A percentile compares a stretch with the other conserved stretches of the same genome.
phyloP scores from a whole-genome alignment of 1,139 yeast species.

The Sugiyamaella sp. region DNA sequence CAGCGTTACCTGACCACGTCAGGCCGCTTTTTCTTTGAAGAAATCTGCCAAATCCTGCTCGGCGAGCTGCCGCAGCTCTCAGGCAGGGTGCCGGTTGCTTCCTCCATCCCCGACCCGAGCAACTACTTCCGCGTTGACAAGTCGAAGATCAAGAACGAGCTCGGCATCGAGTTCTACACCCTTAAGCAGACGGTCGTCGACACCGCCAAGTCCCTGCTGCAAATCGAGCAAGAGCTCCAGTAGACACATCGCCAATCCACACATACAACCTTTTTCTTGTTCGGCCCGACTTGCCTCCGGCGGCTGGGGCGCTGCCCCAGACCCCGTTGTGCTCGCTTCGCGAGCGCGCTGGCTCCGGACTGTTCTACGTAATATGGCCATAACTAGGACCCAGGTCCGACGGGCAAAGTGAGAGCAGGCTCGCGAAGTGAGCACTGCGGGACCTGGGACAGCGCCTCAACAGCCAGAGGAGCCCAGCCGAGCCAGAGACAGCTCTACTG shows the following conservation, averaged over 20 bases:
- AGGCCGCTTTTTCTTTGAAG: constrained; percentile 43
- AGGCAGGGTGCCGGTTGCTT: constrained; percentile 37
- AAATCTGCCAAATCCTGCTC: constrained; percentile 44
- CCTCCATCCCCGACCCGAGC: background rate
- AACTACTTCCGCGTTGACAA: constrained; percentile 9
- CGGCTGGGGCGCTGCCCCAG: constrained; percentile 4
- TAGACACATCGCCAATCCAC: too few species aligned
- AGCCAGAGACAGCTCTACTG: too few species aligned
- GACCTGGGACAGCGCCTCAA: background rate
- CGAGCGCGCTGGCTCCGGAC: background rate
- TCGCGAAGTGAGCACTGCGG: too few species aligned
- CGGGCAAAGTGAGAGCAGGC: background rate
- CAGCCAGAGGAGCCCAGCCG: constrained; percentile 1
- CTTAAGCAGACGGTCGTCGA: constrained; percentile 6
- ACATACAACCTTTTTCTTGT: too few species aligned
- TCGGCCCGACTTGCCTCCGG: background rate
- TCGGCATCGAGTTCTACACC: constrained; percentile 6
- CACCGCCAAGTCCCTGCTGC: constrained; percentile 4
- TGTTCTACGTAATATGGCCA: too few species aligned
- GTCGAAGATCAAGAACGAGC: constrained; percentile 7
- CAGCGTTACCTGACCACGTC: constrained; percentile 48
- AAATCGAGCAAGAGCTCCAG: background rate
- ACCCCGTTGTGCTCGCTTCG: constrained; percentile 4
- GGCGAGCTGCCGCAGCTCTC: constrained; percentile 43
- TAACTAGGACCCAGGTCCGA: too few species aligned